Conservation (phyloP, 371 early-diverging fungal genomes). For the Syncephalastrum racemosum region DNA sequence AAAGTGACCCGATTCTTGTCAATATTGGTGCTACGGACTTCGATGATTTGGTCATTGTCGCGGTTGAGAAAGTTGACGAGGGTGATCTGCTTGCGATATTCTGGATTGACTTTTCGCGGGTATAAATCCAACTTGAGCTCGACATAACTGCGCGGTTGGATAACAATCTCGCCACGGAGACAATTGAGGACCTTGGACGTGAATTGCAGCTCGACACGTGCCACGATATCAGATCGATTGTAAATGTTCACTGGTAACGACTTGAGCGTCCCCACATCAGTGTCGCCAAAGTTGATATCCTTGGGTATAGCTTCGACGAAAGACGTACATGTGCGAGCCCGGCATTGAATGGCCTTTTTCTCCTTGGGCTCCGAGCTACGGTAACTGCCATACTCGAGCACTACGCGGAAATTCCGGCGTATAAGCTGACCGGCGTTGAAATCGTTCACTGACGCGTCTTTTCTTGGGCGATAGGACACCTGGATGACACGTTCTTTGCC, state of each 20-base stretch:
- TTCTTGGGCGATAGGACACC: constrained; percentile 77
- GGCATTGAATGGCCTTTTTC: constrained; percentile 88
- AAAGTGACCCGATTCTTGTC: constrained; percentile 95
- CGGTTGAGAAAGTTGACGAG: constrained; percentile 88
- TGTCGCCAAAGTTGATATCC: constrained; percentile 90
- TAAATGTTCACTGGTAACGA: constrained; percentile 79
- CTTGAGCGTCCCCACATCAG: constrained; percentile 92
- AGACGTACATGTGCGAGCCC: constrained; percentile 90
- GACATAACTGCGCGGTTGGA: constrained; percentile 82
- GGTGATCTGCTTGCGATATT: constrained; percentile 95
- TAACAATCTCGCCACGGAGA: constrained; percentile 72
- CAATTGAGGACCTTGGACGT: constrained; percentile 93
- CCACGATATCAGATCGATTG: constrained; percentile 88
- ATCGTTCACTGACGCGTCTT: constrained; percentile 56
- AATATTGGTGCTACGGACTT: constrained; percentile 91
- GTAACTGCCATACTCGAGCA: constrained; percentile 67
- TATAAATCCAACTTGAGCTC: constrained; percentile 92
- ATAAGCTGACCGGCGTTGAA: constrained; percentile 78
- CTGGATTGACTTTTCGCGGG: constrained; percentile 97
- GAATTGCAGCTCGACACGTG: constrained; percentile 84
- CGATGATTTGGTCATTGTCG: constrained; percentile 88
- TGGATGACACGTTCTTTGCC: constrained; percentile 84
- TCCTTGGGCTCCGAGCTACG: constrained; percentile 62
- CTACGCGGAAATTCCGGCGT: constrained; percentile 76
- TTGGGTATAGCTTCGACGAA: constrained; percentile 85